Conservation (phyloP, 2,329 filamentous ascomycete species). For the Fusarium palustre region DNA sequence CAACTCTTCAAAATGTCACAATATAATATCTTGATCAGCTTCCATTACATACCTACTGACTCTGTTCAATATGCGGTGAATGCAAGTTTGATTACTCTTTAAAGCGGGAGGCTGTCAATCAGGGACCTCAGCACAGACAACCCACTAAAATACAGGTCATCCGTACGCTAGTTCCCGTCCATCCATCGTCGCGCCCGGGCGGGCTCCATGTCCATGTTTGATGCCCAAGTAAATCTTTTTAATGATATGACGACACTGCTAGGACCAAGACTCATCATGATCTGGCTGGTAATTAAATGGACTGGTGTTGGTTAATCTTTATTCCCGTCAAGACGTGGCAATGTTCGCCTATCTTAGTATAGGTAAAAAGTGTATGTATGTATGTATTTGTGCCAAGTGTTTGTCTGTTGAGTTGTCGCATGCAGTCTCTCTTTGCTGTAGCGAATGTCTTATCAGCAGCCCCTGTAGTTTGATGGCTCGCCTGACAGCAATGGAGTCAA, state of each 20-base stretch:
- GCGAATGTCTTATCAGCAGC: not conserved
- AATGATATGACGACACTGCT: not conserved
- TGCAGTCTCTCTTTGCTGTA: not conserved
- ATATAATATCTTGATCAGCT: not conserved
- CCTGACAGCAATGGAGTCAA: not conserved
- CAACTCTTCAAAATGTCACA: no score
- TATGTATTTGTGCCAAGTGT: not conserved
- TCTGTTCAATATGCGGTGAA: not conserved
- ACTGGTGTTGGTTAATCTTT: not conserved
- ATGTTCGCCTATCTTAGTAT: not conserved
- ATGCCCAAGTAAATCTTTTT: not conserved
- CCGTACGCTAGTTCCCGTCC: not conserved
- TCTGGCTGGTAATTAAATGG: not conserved
- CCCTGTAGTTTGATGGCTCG: not conserved
- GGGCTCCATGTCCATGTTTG: not conserved
- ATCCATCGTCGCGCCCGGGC: not conserved
- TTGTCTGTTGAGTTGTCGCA: not conserved
- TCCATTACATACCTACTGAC: not conserved
- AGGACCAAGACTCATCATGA: not conserved
- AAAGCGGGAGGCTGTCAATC: not conserved
- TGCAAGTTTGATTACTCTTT: not conserved
- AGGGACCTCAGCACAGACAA: not conserved
- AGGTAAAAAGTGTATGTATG: no score
- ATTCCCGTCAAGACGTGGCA: not conserved
- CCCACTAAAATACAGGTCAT: constrained; percentile 5